Evolutionary conservation across 352 stramenopile genomes (phyloP).

Genomic region (Phytopythium chamaehyphon): DNA sequence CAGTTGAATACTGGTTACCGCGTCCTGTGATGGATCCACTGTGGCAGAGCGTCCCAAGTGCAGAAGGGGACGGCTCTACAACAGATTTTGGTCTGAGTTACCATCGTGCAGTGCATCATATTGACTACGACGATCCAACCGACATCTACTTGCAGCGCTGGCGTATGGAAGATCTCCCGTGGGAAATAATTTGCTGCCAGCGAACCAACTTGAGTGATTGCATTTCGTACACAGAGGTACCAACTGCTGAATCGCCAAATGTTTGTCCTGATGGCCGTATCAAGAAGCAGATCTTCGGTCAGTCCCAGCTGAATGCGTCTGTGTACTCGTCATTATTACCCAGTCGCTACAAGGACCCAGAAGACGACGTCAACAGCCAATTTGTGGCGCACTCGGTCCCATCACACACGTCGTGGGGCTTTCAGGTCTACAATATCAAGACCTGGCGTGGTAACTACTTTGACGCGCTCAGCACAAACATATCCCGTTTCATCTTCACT

Average conservation of each 20-base stretch:
- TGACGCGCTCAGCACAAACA: slow-evolving; percentile 91
- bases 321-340: slow-evolving; percentile 36
- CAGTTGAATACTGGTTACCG: slow-evolving; percentile 93
- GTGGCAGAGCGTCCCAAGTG: slow-evolving; percentile 91
- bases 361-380: slow-evolving; percentile 84
- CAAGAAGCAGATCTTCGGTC: slow-evolving; percentile 60
- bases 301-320: slow-evolving; percentile 47
- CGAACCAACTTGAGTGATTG: slow-evolving; percentile 53
- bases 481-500: slow-evolving; percentile 82
- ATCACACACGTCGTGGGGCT: slow-evolving; percentile 68
- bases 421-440: slow-evolving; percentile 85
- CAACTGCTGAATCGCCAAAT: slow-evolving; percentile 15
- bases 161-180: slow-evolving; percentile 92
- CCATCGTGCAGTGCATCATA: slow-evolving; percentile 93
- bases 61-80: slow-evolving; percentile 18
- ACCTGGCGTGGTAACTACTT: slow-evolving; percentile 95
- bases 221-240: slow-evolving; percentile 37
- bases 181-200: slow-evolving; percentile 89
- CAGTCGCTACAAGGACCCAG: slow-evolving; percentile 92
- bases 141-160: slow-evolving; percentile 97
- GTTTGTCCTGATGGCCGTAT: slow-evolving; percentile 51
- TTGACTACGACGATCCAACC: slow-evolving; percentile 95
- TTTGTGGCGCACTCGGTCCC: slow-evolving; percentile 88
- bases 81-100: slow-evolving; percentile 95
- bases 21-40: slow-evolving; percentile 95